Evolutionary conservation across 164 flowering plant genomes (phyloP), one percentile per base, ranked within the genome.

Genomic region (Echeveria elegans): DNA sequence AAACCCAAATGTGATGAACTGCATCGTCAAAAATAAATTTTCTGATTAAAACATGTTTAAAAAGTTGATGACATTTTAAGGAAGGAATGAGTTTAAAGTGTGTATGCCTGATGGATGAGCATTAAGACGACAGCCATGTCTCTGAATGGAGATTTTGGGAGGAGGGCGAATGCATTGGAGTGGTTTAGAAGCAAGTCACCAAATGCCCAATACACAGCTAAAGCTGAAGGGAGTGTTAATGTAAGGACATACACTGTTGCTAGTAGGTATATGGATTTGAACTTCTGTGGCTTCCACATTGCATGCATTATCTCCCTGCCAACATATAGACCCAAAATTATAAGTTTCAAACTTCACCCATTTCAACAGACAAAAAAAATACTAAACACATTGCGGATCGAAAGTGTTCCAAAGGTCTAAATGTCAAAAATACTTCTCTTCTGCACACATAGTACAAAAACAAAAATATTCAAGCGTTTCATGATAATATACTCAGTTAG

Each of bases 221-320:
- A 41, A 9, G 97, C 86, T 1, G 97, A 90, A 24, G 97, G 97
- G 14, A 90, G 50, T 19, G 97, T 90, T 1, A 90, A 81, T 31
- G 97, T 90, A 72, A 85, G 78, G n/a, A 90, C 97, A 64, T 86
- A 90, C 1, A 90, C 75, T 16, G 94, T 88, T 16, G 94, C 94
- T 21, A 79, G 4, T 21, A 88, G 73, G 74, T 91, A 91, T 21
- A 88, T 76, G 72, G 73, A 70, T 84, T 90, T 88, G 81, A 90
- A 90, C 64, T 88, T 90, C 24, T 76, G 84, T 24, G 94, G 96
- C 82, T 88, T 90, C 96, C 96, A 88, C 91, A 87, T 89, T 12
- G 96, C 96, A 71, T 89, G 89, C 96, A 89, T 89, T n/a, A 87
- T 89, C 77, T 87, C 93, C 73, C 96, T 87, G 75, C 34, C 68